Base-by-base conservation (phyloP, 495 filamentous ascomycete species). In the Tuber brumale region DNA sequence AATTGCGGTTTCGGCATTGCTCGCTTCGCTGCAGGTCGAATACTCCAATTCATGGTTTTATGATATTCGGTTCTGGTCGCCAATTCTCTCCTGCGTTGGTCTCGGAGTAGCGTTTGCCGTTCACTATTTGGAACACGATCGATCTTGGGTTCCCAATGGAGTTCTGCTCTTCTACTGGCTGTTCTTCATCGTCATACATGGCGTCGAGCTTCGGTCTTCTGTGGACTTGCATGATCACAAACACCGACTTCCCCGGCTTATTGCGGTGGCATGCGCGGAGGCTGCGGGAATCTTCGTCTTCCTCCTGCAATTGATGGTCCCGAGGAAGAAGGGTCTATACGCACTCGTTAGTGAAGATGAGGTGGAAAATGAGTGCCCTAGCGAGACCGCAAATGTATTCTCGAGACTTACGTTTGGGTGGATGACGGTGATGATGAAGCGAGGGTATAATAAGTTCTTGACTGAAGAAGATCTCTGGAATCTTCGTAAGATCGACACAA, bases 381-480 rank as follows among this genome's bases (percentile, higher is more conserved):
- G 91, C 46, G 94, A 98, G 86, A 96, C 97, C 85, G 94, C 96
- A 37, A 93, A 94, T 73, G 87, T 98, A 70, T 98, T 98, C 85
- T 97, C 95, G 16, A 89, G 92, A 57, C 89, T 99, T 44, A 97
- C 95, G 16, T 99, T 99, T 83, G 89, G 92, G 75, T 99, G 96
- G 96, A 97, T 99, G 93, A 99, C 96, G 0, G 94, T 95, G 23
- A 85, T 98, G 89, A 99, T 99, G 96, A 94, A 91, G 81, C 90
- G 91, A 85, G 96, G 96, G 27, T 97, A 99, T 85, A 92, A 91
- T 80, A 89, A 94, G 74, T 99, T 88, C 82, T 87, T 99, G 72
- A 97, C 93, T 8, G 95, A 99, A 84, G 93, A 99, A 76, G 95
- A 99, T 84, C 88, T 99, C 70, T 99, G 95, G 95, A 95, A 92